These are phyloP conservation scores for Auriscalpium orientale DNA, from an alignment of 768 basidiomycete genomes.

Conservation along the genomic window DNA sequence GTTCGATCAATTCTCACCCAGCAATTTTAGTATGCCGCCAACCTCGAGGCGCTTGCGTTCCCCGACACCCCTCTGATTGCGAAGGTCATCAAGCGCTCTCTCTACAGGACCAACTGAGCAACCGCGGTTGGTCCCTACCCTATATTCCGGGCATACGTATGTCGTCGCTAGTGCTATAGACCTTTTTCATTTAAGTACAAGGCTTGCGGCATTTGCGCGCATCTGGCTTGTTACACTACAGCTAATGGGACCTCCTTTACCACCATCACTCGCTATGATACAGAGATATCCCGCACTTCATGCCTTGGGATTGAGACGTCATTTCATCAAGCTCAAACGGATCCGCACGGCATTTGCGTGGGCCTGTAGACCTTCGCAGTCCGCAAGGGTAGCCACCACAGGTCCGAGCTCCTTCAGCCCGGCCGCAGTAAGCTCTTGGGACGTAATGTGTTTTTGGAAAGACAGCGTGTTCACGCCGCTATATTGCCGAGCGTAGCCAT, in stretches of 20 bases:
- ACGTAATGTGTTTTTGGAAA: constrained; percentile 99
- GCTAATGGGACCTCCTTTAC: background rate
- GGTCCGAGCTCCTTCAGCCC: constrained; percentile 81
- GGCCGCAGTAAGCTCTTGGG: constrained; percentile 78
- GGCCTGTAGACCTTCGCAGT: constrained; percentile 90
- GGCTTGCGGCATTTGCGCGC: background rate
- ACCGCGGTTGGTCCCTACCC: constrained; percentile 36
- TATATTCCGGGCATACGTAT: constrained; percentile 8
- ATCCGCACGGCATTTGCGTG: constrained; percentile 96
- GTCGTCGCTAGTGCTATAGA: constrained; percentile 15
- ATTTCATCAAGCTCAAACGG: constrained; percentile 37
- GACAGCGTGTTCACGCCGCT: constrained; percentile 95
- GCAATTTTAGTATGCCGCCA: constrained; percentile 68
- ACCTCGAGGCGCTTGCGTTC: constrained; percentile 88
- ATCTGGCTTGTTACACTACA: no score
- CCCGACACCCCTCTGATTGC: constrained; percentile 85
- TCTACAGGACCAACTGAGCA: constrained; percentile 82
- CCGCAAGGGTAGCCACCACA: constrained; percentile 80
- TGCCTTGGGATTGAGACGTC: background rate
- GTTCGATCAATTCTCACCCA: constrained; percentile 5
- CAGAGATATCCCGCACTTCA: no score
- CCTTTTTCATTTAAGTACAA: background rate
- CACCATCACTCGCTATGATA: background rate
- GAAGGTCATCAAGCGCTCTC: constrained; percentile 91
- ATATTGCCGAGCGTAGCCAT: constrained; percentile 95